phyloP scores from a whole-genome alignment of 1,139 yeast species.

The Yamadazyma jaroonii region DNA sequence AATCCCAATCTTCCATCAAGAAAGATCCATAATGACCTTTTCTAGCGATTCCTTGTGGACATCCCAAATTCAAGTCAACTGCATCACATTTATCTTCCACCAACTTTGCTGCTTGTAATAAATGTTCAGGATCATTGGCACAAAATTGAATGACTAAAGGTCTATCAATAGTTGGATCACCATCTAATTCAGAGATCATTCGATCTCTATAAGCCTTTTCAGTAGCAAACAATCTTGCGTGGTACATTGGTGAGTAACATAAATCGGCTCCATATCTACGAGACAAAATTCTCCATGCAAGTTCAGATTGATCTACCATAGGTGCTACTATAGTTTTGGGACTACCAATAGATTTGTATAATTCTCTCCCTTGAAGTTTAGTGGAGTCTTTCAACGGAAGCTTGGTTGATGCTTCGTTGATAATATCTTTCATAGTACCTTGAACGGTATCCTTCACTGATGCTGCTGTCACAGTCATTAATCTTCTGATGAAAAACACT shows the following conservation, averaged over 20 bases:
- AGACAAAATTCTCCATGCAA: constrained; percentile 92
- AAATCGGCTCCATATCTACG: constrained; percentile 89
- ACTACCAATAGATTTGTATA: constrained; percentile 64
- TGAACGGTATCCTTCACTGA: no score
- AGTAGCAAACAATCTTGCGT: constrained; percentile 85
- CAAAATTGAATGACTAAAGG: constrained; percentile 94
- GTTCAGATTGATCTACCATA: constrained; percentile 96
- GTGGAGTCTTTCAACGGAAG: neutral
- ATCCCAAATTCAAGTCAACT: constrained; percentile 90
- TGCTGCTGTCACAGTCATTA: constrained; percentile 3
- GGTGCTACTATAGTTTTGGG: constrained; percentile 94
- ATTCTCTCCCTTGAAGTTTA: constrained; percentile 53
- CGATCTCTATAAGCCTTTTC: constrained; percentile 75
- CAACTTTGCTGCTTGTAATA: constrained; percentile 75
- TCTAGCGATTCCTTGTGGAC: constrained; percentile 96
- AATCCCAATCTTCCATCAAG: constrained; percentile 95
- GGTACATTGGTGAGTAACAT: constrained; percentile 96
- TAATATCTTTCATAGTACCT: neutral
- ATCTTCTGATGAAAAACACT: constrained; percentile 1
- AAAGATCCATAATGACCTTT: constrained; percentile 96
- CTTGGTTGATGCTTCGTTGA: neutral
- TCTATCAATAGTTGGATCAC: constrained; percentile 61
- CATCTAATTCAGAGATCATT: constrained; percentile 78
- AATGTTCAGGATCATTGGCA: constrained; percentile 88
- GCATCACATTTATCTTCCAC: constrained; percentile 91